phyloP scores from a whole-genome alignment of 1,139 yeast species.

The Insectozyma bohioensis region DNA sequence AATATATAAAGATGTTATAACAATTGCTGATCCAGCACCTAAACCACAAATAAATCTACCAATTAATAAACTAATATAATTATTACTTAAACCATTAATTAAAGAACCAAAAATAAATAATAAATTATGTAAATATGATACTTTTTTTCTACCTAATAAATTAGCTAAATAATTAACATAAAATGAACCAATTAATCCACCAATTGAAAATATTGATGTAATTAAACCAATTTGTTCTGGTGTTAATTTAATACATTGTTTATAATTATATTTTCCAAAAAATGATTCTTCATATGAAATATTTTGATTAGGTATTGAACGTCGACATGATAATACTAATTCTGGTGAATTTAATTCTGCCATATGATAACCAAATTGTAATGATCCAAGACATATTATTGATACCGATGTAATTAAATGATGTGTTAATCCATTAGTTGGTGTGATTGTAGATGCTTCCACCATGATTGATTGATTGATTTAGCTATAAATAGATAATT shows the following conservation, averaged over 20 bases:
- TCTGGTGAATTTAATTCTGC: slow-evolving; percentile 50
- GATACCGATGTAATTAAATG: slow-evolving; percentile 31
- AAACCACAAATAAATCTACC: slow-evolving; percentile 82
- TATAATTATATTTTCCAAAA: slow-evolving; percentile 39
- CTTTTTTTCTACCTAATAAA: slow-evolving; percentile 58
- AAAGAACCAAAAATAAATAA: slow-evolving; percentile 69
- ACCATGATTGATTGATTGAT: slow-evolving; percentile 1
- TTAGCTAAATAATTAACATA: slow-evolving; percentile 74
- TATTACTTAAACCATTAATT: slow-evolving; percentile 53
- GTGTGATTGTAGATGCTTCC: neutral
- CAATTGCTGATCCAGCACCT: slow-evolving; percentile 87
- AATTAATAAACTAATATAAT: slow-evolving; percentile 44
- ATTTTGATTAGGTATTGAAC: slow-evolving; percentile 27
- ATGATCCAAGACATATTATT: slow-evolving; percentile 43
- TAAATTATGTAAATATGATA: slow-evolving; percentile 56
- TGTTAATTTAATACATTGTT: slow-evolving; percentile 56
- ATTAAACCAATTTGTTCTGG: slow-evolving; percentile 71
- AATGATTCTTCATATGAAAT: slow-evolving; percentile 33
- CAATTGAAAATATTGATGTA: slow-evolving; percentile 83
- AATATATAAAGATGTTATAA: slow-evolving; percentile 77
- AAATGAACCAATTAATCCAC: slow-evolving; percentile 80
- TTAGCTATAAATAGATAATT: no score
- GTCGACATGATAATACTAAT: slow-evolving; percentile 37
- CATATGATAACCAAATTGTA: slow-evolving; percentile 53
- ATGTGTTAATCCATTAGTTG: slow-evolving; percentile 19